Base-by-base conservation (phyloP, 2,329 filamentous ascomycete species). In the Coleophoma crateriformis region DNA sequence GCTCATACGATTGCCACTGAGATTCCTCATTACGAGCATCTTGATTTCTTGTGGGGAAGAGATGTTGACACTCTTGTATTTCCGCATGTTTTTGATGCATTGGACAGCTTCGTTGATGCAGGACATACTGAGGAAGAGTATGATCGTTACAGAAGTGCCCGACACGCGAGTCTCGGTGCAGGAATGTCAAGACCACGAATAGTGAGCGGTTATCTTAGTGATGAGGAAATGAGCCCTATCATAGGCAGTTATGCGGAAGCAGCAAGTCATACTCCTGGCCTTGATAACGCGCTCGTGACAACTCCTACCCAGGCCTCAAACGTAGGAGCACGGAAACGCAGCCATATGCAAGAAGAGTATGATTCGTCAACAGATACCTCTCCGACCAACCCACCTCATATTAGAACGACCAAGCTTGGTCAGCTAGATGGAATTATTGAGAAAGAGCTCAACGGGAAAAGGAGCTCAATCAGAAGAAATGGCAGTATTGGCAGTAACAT, bases 11-110 rank as follows among this genome's bases (percentile, higher is more conserved):
- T 92, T 2, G 90, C 90, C 1, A 94, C 84, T 35, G 87, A 92
- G 63, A 87, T 99, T 39, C 82, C 87, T 0, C 90, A 95, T 64
- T 99, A 96, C 67, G 94, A 99, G 67, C 94, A 99, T 67, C 80
- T 99, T 20, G 94, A 99, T 67, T 96, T 99, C 61, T 75, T 99
- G 1, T 99, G 94, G 94, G 94, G 88, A 0, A 76, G 82, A 35
- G 90, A 96, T 61, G 88, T 95, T 7, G 80, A 95, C 57, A 73
- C 77, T 1, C 81, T 90, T 47, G 92, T 97, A 3, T 96, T 96
- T 62, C 88, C 85, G 14, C 89, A 65, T 64, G 90, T 99, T 2
- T 91, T 96, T 55, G 86, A 95, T 59, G 91, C 94, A 0, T 73
- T 99, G 10, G 83, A 95, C 52, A 84, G 77, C 58, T 89, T 85